Percentiles rank a stretch among this genome's conserved stretches.
Evolutionary conservation across 371 early-diverging fungal species (phyloP).

Genomic region (Mucor plumbeus): DNA sequence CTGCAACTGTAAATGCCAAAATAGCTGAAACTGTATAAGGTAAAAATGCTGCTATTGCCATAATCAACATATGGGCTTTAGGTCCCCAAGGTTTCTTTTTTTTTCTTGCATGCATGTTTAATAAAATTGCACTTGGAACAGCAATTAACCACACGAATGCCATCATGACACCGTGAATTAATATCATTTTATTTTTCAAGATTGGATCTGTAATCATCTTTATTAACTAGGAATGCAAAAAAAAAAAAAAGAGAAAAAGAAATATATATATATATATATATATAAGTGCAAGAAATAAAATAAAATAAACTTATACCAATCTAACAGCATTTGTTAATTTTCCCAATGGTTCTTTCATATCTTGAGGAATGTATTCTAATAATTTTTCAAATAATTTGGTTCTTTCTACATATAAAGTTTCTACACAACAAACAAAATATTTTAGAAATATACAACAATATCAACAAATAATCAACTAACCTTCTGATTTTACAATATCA

Average conservation of each 20-base stretch:
- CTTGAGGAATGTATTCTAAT: constrained; percentile 76
- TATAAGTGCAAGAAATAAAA: background rate
- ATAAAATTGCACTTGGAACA: constrained; percentile 36
- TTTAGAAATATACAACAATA: constrained; percentile 1
- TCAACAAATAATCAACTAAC: constrained; percentile 5
- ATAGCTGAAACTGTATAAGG: constrained; percentile 33
- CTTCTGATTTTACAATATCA: constrained; percentile 14
- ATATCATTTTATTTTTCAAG: constrained; percentile 22
- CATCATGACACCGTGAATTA: constrained; percentile 38
- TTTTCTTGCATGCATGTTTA: constrained; percentile 39
- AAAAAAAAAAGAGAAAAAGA: constrained; percentile 6
- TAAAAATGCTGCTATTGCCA: constrained; percentile 33
- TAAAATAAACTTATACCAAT: constrained; percentile 28
- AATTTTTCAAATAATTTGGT: constrained; percentile 73
- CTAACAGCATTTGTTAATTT: constrained; percentile 76
- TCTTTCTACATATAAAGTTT: constrained; percentile 52
- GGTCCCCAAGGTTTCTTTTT: constrained; percentile 35
- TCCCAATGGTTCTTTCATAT: constrained; percentile 81
- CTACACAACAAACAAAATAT: constrained; percentile 9
- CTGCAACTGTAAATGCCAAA: constrained; percentile 28
- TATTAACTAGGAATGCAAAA: background rate
- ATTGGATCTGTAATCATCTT: constrained; percentile 20
- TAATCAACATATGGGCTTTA: constrained; percentile 44
- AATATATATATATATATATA: background rate
- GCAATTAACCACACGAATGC: constrained; percentile 39